Conservation (phyloP, 257 asterid species). For the Petunia secreta region DNA sequence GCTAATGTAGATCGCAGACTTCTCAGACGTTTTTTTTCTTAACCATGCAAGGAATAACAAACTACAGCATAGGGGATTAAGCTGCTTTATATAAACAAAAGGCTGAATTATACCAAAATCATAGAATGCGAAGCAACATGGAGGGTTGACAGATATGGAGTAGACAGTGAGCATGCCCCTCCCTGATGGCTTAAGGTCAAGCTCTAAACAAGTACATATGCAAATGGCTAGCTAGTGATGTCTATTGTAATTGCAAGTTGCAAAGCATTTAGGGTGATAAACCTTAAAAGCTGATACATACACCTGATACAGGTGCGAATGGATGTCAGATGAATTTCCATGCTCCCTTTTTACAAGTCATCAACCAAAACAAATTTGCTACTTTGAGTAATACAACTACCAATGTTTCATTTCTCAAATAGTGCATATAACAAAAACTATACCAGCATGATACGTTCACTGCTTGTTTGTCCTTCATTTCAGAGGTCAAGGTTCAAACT, state of each 20-base stretch:
- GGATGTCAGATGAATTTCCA: not conserved
- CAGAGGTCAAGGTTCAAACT: not conserved
- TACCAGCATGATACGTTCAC: not conserved
- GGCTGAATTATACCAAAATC: not conserved
- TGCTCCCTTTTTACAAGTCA: not conserved
- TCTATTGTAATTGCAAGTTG: not conserved
- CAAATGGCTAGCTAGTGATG: not conserved
- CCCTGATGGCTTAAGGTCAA: not conserved
- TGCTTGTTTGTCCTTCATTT: slow-evolving; percentile 5
- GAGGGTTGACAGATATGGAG: not conserved
- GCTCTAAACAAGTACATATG: not conserved
- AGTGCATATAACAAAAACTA: not conserved
- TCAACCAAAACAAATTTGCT: not conserved
- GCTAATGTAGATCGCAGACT: too few species aligned
- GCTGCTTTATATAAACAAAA: not conserved
- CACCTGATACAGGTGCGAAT: not conserved
- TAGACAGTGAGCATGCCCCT: not conserved
- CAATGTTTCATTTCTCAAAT: not conserved
- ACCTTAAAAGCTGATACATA: not conserved
- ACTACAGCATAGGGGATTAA: not conserved
- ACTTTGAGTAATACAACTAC: not conserved
- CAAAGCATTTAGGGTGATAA: not conserved
- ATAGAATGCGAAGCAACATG: not conserved
- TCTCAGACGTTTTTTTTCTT: too few species aligned
- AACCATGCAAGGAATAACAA: too few species aligned